Evolutionary conservation across 129 eudicot species (phyloP).

Genomic region (Heracleum sosnowskyi): DNA sequence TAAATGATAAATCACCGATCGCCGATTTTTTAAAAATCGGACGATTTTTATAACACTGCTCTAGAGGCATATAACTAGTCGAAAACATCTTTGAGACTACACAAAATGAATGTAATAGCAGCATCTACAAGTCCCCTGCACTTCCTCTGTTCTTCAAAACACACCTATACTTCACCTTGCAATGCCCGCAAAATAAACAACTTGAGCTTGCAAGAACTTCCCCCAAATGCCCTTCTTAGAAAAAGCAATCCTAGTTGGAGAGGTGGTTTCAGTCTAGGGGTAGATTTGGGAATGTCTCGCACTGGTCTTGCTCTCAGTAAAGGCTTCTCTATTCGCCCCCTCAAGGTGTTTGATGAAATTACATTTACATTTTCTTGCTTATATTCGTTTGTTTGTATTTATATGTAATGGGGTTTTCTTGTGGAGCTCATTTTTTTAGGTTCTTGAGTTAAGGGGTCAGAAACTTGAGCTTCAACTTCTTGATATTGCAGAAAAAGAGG

Average conservation of each 20-base stretch:
- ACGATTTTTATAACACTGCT: no score
- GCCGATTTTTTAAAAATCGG: no score
- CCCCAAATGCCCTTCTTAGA: constrained; percentile 75
- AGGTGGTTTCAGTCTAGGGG: constrained; percentile 87
- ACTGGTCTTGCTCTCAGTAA: constrained; percentile 91
- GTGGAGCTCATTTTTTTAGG: constrained; percentile 23
- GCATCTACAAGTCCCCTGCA: background rate
- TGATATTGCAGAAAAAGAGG: constrained; percentile 71
- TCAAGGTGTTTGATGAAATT: constrained; percentile 40
- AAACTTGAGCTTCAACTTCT: constrained; percentile 78
- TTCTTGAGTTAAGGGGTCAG: constrained; percentile 71
- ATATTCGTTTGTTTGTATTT: background rate
- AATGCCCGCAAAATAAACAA: background rate
- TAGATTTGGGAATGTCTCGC: constrained; percentile 81
- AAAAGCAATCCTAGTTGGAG: constrained; percentile 56
- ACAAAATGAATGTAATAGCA: background rate
- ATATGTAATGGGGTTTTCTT: background rate
- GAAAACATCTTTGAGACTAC: no score
- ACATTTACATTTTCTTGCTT: background rate
- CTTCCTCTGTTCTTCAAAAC: background rate
- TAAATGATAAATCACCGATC: no score
- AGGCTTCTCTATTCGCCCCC: constrained; percentile 79
- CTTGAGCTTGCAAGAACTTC: constrained; percentile 17
- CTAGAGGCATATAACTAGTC: no score
- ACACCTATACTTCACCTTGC: background rate